Base-by-base conservation (phyloP, 2,329 filamentous ascomycete genomes). In the Trichoderma simmonsii region DNA sequence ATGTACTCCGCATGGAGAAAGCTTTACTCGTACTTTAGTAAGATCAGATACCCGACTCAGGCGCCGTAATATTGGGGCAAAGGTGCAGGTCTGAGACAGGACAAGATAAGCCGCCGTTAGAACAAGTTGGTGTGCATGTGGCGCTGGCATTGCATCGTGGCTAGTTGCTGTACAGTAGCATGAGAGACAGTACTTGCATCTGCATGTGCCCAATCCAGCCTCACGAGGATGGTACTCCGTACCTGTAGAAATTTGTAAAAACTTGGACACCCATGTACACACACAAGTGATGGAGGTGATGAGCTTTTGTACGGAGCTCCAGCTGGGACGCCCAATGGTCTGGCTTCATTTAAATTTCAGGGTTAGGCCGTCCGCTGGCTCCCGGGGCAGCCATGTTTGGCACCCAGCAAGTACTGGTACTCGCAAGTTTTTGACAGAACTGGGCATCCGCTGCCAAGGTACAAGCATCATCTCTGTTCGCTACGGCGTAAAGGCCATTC, bases 281-380 rank as follows among this genome's bases (percentile, higher is more conserved):
- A 34, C 57, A 34, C 57, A 21, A 60, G 57, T 60, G 57, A 60
- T 21, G 21, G 21, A 54, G n/a, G 21, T 54, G 48, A 54, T 54
- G 30, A 24, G 57, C 63, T 32, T 51, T 32, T 60, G 57, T 30
- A 60, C 48, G 51, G 64, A 61, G 57, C 28, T 39, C 34, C 34
- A 69, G 67, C 67, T 62, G 57, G n/a, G 57, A 70, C 57, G 67
- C 67, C 67, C 67, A 51, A 62, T 62, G 67, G 59, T 15, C 51
- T 70, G 57, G 39, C 39, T 14, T 61, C 28, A 71, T 71, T 71
- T 64, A 71, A 71, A 71, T 71, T 71, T 64, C 68, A 71, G 68
- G 68, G 68, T 64, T 71, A 64, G 68, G 36, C 54, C 56, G 56
- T 54, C 63, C 32, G 63, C 48, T 34, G 34, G 32, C 64, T 59